Base-by-base conservation (phyloP, 2,329 filamentous ascomycete genomes). In the Leptosphaerulina australis region DNA sequence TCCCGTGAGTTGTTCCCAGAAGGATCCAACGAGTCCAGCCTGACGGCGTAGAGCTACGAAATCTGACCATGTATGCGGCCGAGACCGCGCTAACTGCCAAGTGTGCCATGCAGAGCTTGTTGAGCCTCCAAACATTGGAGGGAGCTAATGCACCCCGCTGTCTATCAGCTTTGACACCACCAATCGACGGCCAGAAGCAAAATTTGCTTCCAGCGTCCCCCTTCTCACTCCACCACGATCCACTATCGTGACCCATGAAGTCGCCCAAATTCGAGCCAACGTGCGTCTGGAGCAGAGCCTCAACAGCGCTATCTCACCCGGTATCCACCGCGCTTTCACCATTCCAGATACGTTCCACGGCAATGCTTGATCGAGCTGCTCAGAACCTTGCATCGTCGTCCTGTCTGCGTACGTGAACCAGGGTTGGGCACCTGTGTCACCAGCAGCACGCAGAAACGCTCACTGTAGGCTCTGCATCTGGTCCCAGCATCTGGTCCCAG, bases 141-240 rank as follows among this genome's bases (percentile, higher is more conserved):
- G 54, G 53, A 54, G 46, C 62, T 64, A 63, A 66, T 61, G 59
- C 55, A 64, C 62, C 60, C 64, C 62, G 56, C 63, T 45, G 47
- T 56, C 55, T 38, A 43, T 55, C 50, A 43, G 25, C 40, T 41
- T 21, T 26, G 25, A 37, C 47, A 40, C 46, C 15, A 38, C 54
- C 53, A 50, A 57, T 48, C 26, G 25, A 43, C 26, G 62, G 44
- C 64, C 56, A 64, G 64, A 63, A 49, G 56, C 64, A 63, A 59
- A 64, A 55, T 50, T 56, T 58, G 54, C 54, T 37, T 25, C 31
- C 53, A 41, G 50, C 31, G 39, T 53, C 20, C 46, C 36, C 37
- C 37, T 53, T 47, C 38, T 37, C 39, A 41, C 36, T 45, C 41
- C 50, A 44, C 48, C 55, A 28, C 31, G 48, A 41, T 46, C 51